These are phyloP conservation scores for Debaryomyces tyrocola DNA, from an alignment of 805 yeast species.

Conservation along the genomic window DNA sequence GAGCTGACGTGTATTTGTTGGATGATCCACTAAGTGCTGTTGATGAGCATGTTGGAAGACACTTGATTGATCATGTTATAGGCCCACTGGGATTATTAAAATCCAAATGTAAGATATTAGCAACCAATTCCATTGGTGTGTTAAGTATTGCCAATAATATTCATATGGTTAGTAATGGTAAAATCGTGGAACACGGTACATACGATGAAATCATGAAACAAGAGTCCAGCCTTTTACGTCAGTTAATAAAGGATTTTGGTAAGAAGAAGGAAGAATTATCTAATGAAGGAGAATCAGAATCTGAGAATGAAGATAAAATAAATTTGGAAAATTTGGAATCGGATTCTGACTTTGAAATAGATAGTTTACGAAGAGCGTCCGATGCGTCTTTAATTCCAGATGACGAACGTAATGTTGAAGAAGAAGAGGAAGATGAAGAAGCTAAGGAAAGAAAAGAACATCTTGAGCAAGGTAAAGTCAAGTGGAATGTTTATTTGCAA, in stretches of 20 bases:
- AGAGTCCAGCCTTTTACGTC: slow-evolving; percentile 49
- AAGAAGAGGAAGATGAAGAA: slow-evolving; percentile 36
- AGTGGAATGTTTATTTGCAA: slow-evolving; percentile 77
- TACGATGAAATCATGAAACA: slow-evolving; percentile 51
- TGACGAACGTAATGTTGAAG: slow-evolving; percentile 29
- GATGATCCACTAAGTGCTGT: slow-evolving; percentile 97
- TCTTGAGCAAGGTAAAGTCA: slow-evolving; percentile 90
- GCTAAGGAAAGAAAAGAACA: slow-evolving; percentile 62
- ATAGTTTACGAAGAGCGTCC: slow-evolving; percentile 62
- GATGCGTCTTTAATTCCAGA: slow-evolving; percentile 43
- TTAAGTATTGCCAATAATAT: slow-evolving; percentile 72
- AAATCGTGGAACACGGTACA: slow-evolving; percentile 64
- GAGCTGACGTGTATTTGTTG: slow-evolving; percentile 86
- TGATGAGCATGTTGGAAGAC: slow-evolving; percentile 94
- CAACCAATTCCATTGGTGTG: slow-evolving; percentile 85
- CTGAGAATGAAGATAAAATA: slow-evolving; percentile 12
- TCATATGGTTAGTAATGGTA: slow-evolving; percentile 68
- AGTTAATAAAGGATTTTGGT: slow-evolving; percentile 64
- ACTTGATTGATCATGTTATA: slow-evolving; percentile 76
- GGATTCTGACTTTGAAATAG: slow-evolving; percentile 29
- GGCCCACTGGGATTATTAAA: slow-evolving; percentile 78
- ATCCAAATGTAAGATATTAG: slow-evolving; percentile 72
- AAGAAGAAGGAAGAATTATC: slow-evolving; percentile 30
- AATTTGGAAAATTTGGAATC: slow-evolving; percentile 31
- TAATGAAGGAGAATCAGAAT: slow-evolving; percentile 12